phyloP scores from a whole-genome alignment of 139 green algal genomes.

The Coccomyxa sp. region DNA sequence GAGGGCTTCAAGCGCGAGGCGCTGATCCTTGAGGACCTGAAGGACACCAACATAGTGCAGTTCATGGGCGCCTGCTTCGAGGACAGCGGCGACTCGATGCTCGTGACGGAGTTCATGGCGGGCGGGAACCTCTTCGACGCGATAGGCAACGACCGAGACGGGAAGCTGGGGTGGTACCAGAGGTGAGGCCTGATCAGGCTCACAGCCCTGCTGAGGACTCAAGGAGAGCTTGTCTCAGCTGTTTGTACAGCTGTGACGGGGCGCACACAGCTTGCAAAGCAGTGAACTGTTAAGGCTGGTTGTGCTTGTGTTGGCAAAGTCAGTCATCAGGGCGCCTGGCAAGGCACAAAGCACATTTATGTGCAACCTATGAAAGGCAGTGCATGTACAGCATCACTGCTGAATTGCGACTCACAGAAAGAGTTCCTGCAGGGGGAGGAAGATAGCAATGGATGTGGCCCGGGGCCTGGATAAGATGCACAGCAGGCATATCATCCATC shows the following conservation, averaged over 20 bases:
- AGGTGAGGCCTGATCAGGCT: background rate
- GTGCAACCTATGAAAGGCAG: too few species aligned
- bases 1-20: background rate
- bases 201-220: too few species aligned
- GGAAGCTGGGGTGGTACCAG: conserved; percentile 4
- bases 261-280: background rate
- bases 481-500: conserved; percentile 27
- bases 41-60: conserved; percentile 43
- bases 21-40: conserved; percentile 25
- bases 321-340: too few species aligned
- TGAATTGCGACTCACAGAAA: too few species aligned
- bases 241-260: too few species aligned
- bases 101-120: conserved; percentile 18
- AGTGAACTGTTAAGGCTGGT: background rate
- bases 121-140: conserved; percentile 13
- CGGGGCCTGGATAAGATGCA: conserved; percentile 35
- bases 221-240: too few species aligned
- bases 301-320: too few species aligned
- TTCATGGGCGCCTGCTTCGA: conserved; percentile 28
- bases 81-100: background rate
- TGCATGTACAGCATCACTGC: too few species aligned
- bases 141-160: background rate
- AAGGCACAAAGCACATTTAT: too few species aligned
- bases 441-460: conserved; percentile 31
- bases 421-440: conserved; percentile 3